Base-by-base conservation (phyloP, 768 basidiomycete species). In the Paxillus ammoniavirescens region DNA sequence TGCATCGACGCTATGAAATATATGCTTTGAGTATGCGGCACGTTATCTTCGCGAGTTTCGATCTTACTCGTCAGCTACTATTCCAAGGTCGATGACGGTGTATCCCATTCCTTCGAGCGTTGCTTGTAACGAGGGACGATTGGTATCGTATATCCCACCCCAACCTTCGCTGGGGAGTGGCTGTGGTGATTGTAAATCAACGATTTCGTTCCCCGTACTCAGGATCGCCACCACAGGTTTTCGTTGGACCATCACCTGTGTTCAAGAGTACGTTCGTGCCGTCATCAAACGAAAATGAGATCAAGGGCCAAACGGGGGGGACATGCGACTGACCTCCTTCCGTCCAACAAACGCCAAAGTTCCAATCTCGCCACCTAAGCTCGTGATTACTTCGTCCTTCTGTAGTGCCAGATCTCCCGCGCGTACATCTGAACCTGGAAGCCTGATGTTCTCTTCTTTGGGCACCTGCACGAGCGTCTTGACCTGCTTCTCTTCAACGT, bases 91-190 rank as follows among this genome's bases (percentile, higher is more conserved):
- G 31, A 91, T 49, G 15, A 91, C 87, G 21, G 82, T 73, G 65
- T 89, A 94, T 1, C 90, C 90, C 68, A 91, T 66, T 0, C 86
- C 80, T 63, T 86, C 78, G 1, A 94, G 74, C 0, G 81, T 81
- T 2, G 89, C 84, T 40, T 77, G 77, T 49, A 95, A 70, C 0
- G 90, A 87, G 2, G 92, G 93, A 33, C 93, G 72, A 67, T 96
- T 96, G 0, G 92, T 93, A 61, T 96, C 93, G 72, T 82, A 89
- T 42, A 93, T 84, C 0, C 87, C 86, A 28, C 82, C 81, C 88
- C 88, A 90, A 13, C 72, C 72, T 12, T 70, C 66, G 13, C 54
- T 67, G 4, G 73, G 66, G 3, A 61, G 62, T 28, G 65, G 58
- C n/a, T 52, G 59, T 12, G 71, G 72, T 42, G 72, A 66, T 38